A percentile compares a stretch with the other conserved stretches of the same genome.
These are phyloP conservation scores for Isatis tinctoria DNA, from an alignment of 345 rosid genomes.

Conservation along the genomic window DNA sequence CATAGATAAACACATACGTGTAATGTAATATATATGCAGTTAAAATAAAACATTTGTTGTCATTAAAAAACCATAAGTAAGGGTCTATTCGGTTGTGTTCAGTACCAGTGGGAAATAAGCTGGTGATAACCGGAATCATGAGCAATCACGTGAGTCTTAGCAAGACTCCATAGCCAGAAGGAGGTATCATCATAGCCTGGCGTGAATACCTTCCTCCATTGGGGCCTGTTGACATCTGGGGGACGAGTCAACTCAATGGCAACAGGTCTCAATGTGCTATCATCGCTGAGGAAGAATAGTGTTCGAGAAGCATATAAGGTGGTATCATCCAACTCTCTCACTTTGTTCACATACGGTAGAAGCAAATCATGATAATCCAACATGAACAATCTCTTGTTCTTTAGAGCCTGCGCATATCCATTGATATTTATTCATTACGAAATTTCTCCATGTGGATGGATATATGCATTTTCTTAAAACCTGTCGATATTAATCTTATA, in stretches of 20 bases:
- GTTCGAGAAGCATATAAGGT: constrained; percentile 65
- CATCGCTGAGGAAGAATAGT: constrained; percentile 49
- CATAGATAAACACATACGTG: background rate
- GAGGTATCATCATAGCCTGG: constrained; percentile 43
- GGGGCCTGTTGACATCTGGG: constrained; percentile 45
- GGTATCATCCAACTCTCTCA: constrained; percentile 41
- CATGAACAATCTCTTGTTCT: constrained; percentile 17
- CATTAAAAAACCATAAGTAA: background rate
- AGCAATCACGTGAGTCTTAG: constrained; percentile 61
- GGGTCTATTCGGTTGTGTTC: background rate
- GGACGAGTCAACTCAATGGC: constrained; percentile 71
- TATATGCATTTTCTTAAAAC: background rate
- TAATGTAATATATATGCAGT: background rate
- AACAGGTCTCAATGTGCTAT: constrained; percentile 48
- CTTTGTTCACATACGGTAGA: constrained; percentile 59
- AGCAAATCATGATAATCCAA: constrained; percentile 30
- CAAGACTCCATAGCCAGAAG: constrained; percentile 65
- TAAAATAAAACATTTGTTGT: background rate
- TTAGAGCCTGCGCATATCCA: constrained; percentile 16
- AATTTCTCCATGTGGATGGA: background rate
- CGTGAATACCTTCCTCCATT: constrained; percentile 52
- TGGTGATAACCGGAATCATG: constrained; percentile 67
- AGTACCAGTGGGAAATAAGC: constrained; percentile 70
- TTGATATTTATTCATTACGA: background rate
- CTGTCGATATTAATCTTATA: constrained; percentile 9